Percentiles rank a stretch among this genome's conserved stretches.
Conservation (phyloP, 202 grass and related monocot species). For the Bolboschoenoplectus hybrid region DNA sequence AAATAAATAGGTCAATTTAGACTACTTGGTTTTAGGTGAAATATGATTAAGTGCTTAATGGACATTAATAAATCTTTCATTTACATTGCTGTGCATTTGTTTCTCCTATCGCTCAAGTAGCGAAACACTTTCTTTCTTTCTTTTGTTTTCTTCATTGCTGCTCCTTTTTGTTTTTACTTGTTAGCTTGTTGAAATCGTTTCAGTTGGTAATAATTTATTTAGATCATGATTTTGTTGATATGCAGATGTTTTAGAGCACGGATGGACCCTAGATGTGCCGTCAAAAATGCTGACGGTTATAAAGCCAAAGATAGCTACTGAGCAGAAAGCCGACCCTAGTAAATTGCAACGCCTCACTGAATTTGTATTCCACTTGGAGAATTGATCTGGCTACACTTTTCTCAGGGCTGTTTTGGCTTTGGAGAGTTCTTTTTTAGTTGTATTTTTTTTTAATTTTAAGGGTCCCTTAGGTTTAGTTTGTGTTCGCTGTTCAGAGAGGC, state of each 20-base stretch:
- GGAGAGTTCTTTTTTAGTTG: not conserved
- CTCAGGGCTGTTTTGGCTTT: not conserved
- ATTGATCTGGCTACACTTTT: conserved; percentile 48
- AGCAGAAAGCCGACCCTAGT: conserved; percentile 76
- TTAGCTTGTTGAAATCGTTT: not conserved
- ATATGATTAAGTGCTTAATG: not conserved
- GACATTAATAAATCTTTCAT: not conserved
- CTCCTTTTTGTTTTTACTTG: not conserved
- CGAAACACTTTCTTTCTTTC: not conserved
- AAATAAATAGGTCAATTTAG: not conserved
- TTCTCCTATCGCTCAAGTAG: not conserved
- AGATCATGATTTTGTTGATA: not conserved
- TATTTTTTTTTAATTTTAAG: not conserved
- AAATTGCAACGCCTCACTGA: conserved; percentile 94
- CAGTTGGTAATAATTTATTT: conserved; percentile 6
- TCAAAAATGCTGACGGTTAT: conserved; percentile 65
- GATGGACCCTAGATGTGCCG: conserved; percentile 73
- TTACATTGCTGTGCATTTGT: not conserved
- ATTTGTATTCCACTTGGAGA: conserved; percentile 95
- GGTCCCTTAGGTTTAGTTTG: not conserved
- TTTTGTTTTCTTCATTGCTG: conserved; percentile 5
- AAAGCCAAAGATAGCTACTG: conserved; percentile 58
- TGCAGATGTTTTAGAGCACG: conserved; percentile 70
- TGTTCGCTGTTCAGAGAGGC: not conserved
- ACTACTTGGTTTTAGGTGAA: not conserved